Conservation (phyloP, 176 grass and related monocot genomes). For the Puya raimondii region DNA sequence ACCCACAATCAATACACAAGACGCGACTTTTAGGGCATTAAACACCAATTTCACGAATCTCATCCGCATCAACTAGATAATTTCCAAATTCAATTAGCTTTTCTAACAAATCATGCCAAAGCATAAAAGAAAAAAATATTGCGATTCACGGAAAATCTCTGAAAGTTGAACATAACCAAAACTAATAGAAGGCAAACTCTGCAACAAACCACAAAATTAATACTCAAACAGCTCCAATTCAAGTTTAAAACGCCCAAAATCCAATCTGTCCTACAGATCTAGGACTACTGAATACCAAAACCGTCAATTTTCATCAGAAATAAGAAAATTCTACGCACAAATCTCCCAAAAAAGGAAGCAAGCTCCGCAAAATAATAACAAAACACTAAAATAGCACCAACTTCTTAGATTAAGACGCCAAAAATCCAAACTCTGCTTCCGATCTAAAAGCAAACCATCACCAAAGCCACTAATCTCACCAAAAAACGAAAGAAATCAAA, state of each 20-base stretch:
- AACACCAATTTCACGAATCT: no score
- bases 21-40: no score
- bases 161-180: no score
- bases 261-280: not conserved
- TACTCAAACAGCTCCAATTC: not conserved
- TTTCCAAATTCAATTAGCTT: no score
- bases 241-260: not conserved
- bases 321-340: not conserved
- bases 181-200: no score
- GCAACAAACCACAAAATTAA: no score
- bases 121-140: no score
- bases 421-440: not conserved
- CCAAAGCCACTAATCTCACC: conserved; percentile 1
- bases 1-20: no score
- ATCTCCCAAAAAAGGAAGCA: not conserved
- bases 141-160: no score
- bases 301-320: no score
- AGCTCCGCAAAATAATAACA: not conserved
- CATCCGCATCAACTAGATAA: no score
- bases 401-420: not conserved
- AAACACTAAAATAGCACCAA: not conserved
- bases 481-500: not conserved
- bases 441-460: not conserved
- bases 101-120: no score
- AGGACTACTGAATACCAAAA: not conserved